These are phyloP conservation scores for Sporisorium graminicola DNA, from an alignment of 1,284 basidiomycete species.

Conservation along the genomic window DNA sequence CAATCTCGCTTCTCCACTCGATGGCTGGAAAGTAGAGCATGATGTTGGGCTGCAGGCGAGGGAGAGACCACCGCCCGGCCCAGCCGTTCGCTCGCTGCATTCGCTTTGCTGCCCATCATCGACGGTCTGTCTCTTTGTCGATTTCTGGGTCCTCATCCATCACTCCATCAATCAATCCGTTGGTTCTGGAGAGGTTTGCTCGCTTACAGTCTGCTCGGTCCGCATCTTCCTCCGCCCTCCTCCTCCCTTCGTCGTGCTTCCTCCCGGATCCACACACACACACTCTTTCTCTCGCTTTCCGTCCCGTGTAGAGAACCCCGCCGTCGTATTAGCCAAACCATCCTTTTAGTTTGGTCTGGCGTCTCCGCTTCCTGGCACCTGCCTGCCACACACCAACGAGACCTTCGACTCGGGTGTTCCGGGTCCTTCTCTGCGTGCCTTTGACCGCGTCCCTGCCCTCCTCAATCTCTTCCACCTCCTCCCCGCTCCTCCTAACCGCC, in stretches of 20 bases:
- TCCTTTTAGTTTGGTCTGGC: slow-evolving; percentile 1
- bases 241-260: not conserved
- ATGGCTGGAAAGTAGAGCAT: not conserved
- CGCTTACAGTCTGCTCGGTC: slow-evolving; percentile 30
- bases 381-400: not conserved
- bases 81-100: not conserved
- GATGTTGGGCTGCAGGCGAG: not conserved
- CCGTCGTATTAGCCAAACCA: not conserved
- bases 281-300: not conserved
- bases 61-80: not conserved
- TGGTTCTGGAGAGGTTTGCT: not conserved
- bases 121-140: not conserved
- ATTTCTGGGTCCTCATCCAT: slow-evolving; percentile 8
- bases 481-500: not conserved
- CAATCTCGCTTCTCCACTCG: not conserved
- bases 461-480: not conserved
- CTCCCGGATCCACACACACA: not conserved
- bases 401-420: slow-evolving; percentile 30
- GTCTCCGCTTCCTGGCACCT: not conserved
- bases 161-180: not conserved
- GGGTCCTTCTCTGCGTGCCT: slow-evolving; percentile 25
- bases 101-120: not conserved
- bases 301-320: not conserved
- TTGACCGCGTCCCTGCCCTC: not conserved
- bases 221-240: slow-evolving; percentile 13